phyloP scores from a whole-genome alignment of 495 filamentous ascomycete genomes.

The Chaetomium tenue region DNA sequence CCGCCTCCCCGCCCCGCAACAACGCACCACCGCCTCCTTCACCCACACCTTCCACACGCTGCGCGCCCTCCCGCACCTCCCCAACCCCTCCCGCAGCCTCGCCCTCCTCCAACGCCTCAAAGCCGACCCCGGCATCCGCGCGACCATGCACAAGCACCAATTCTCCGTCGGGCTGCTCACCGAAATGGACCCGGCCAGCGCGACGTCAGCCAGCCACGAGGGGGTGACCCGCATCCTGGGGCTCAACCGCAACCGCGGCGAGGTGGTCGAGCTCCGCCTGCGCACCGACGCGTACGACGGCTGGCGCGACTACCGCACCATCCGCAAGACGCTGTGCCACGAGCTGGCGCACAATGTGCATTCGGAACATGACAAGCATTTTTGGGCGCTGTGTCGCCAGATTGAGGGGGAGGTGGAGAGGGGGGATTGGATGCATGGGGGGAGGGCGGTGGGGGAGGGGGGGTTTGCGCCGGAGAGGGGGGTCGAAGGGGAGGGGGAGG shows the following conservation, averaged over 20 bases:
- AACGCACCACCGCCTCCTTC: conserved; percentile 45
- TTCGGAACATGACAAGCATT: conserved; percentile 75
- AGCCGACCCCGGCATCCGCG: conserved; percentile 79
- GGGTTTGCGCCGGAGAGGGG: conserved; percentile 57
- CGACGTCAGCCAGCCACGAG: conserved; percentile 68
- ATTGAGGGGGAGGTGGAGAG: conserved; percentile 84
- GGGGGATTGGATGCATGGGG: conserved; percentile 71
- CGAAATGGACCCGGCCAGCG: conserved; percentile 87
- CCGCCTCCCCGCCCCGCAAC: conserved; percentile 32
- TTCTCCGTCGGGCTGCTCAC: conserved; percentile 86
- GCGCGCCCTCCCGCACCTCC: conserved; percentile 75
- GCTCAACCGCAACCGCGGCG: conserved; percentile 81
- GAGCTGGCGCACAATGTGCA: conserved; percentile 92
- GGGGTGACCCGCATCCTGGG: conserved; percentile 72
- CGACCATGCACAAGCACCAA: conserved; percentile 76
- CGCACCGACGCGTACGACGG: conserved; percentile 93
- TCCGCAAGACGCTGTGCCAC: conserved; percentile 89
- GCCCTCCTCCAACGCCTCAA: conserved; percentile 75
- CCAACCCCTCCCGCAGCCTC: conserved; percentile 63
- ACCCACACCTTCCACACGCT: conserved; percentile 80
- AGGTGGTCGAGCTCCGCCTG: conserved; percentile 87
- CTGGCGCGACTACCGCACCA: conserved; percentile 85
- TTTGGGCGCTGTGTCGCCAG: conserved; percentile 81
- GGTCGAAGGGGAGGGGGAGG: conserved; percentile 31
- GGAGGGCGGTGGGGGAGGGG: conserved; percentile 57